Conservation (phyloP, 495 filamentous ascomycete species). For the Penicillium crystallinum region DNA sequence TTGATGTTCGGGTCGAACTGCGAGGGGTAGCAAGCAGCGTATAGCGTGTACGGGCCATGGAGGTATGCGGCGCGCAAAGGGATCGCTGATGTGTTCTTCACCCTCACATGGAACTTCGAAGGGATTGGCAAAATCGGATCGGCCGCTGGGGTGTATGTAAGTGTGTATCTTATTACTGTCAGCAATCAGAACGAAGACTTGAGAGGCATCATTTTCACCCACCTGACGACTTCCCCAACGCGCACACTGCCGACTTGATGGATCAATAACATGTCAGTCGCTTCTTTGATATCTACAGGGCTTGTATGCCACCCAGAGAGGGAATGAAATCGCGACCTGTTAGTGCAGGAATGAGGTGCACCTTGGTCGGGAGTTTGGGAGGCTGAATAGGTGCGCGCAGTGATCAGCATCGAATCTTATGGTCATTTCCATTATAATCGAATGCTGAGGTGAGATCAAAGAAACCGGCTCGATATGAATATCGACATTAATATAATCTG, state of each 20-base stretch:
- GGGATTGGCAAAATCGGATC: slow-evolving; percentile 87
- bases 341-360: slow-evolving; percentile 9
- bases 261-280: slow-evolving; percentile 71
- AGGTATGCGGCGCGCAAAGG: slow-evolving; percentile 91
- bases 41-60: slow-evolving; percentile 89
- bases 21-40: slow-evolving; percentile 75
- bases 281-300: slow-evolving; percentile 12
- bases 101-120: slow-evolving; percentile 67
- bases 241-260: slow-evolving; percentile 86
- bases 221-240: slow-evolving; percentile 85
- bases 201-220: background rate
- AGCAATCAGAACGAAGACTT: background rate
- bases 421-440: slow-evolving; percentile 18
- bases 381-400: slow-evolving; percentile 44
- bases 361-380: slow-evolving; percentile 40
- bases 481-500: background rate
- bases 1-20: slow-evolving; percentile 74
- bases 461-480: background rate
- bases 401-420: slow-evolving; percentile 42
- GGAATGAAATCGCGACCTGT: slow-evolving; percentile 28
- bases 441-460: background rate
- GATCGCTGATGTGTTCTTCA: slow-evolving; percentile 88
- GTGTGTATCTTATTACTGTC: slow-evolving; percentile 61
- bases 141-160: slow-evolving; percentile 84
- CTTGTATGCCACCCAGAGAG: slow-evolving; percentile 39